Evolutionary conservation across 2,329 filamentous ascomycete species (phyloP).

Genomic region (Scytalidium lignicola): DNA sequence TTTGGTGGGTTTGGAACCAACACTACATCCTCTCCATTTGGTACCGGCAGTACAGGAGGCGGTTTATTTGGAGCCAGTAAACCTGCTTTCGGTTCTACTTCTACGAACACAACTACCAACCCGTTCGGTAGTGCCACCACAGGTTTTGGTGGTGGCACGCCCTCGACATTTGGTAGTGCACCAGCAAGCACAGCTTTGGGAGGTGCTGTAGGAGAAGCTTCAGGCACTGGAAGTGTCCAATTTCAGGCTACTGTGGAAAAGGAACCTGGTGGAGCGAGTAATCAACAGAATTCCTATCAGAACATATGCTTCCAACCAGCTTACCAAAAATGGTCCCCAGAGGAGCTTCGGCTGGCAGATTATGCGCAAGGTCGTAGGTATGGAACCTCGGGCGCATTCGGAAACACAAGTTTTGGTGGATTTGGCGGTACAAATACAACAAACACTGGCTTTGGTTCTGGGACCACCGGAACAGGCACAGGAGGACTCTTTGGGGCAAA

Average conservation of each 20-base stretch:
- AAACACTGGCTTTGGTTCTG: conserved; percentile 33
- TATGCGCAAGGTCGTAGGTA: conserved; percentile 82
- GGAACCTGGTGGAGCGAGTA: conserved; percentile 53
- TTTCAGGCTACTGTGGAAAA: conserved; percentile 71
- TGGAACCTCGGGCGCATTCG: conserved; percentile 82
- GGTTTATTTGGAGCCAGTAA: conserved; percentile 24
- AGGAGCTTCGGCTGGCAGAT: conserved; percentile 76
- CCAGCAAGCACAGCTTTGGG: conserved; percentile 41
- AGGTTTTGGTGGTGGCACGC: conserved; percentile 38
- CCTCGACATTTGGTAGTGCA: conserved; percentile 35
- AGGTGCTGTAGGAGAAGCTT: conserved; percentile 47
- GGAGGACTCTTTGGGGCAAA: conserved; percentile 35
- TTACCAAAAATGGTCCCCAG: conserved; percentile 88
- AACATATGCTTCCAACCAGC: conserved; percentile 73
- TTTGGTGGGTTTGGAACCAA: conserved; percentile 17
- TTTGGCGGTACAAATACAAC: conserved; percentile 33
- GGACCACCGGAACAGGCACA: conserved; percentile 25
- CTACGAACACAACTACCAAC: conserved; percentile 17
- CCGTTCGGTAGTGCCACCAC: conserved; percentile 23
- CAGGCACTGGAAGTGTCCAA: conserved; percentile 64
- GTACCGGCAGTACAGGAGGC: conserved; percentile 16
- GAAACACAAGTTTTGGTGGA: conserved; percentile 52
- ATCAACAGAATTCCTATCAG: conserved; percentile 63
- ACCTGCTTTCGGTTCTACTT: conserved; percentile 27
- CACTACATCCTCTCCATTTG: conserved; percentile 19